Conservation (phyloP, 352 stramenopile genomes). For the Phytophthora sojae region DNA sequence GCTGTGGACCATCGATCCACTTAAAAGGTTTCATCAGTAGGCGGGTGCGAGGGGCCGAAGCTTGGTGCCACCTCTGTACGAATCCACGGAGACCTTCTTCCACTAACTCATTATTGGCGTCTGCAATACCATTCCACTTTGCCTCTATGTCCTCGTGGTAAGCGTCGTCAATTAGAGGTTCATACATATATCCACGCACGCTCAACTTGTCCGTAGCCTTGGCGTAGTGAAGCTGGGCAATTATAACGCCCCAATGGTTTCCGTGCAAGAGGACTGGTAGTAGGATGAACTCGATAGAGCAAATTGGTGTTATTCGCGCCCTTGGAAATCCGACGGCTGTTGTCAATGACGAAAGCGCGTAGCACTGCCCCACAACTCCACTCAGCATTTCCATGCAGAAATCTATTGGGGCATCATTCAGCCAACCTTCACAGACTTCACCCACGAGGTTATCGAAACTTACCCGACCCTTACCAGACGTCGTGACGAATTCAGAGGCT, state of each 20-base stretch:
- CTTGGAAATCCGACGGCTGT: slow-evolving; percentile 2
- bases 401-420: slow-evolving; percentile 17
- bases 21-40: not conserved
- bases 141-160: slow-evolving; percentile 2
- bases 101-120: not conserved
- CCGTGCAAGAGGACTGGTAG: slow-evolving; percentile 1
- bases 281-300: slow-evolving; percentile 2
- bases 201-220: not conserved
- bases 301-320: not conserved
- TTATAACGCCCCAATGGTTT: slow-evolving; percentile 21
- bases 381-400: slow-evolving; percentile 11
- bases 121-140: not conserved
- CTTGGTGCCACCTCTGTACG: not conserved
- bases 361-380: not conserved
- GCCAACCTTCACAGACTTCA: slow-evolving; percentile 1
- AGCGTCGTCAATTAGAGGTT: slow-evolving; percentile 15
- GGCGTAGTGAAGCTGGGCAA: not conserved
- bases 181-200: slow-evolving; percentile 13
- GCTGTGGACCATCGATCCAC: not conserved
- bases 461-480: not conserved
- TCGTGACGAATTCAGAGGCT: slow-evolving; percentile 4
- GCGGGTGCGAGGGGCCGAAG: not conserved
- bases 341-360: slow-evolving; percentile 1
- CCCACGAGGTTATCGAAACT: slow-evolving; percentile 22
- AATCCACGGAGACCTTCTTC: not conserved